Percentiles rank a stretch among this genome's conserved stretches.
These are phyloP conservation scores for Glycine tomentella DNA, from an alignment of 306 rosid species.

Conservation along the genomic window DNA sequence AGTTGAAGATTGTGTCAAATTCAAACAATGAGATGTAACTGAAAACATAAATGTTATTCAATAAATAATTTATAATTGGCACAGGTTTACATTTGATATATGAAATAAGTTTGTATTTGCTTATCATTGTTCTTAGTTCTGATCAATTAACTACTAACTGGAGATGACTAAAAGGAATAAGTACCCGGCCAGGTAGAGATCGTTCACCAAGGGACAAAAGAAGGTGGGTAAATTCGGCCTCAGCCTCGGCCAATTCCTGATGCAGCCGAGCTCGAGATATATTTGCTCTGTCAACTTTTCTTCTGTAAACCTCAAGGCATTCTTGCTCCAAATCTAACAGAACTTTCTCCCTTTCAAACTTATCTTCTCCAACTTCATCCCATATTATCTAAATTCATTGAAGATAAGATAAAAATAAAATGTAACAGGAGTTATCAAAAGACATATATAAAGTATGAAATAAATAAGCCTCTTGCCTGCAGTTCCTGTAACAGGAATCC, in stretches of 20 bases:
- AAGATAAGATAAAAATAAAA: slow-evolving; percentile 22
- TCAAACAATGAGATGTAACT: slow-evolving; percentile 8
- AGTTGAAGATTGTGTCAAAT: not conserved
- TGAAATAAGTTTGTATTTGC: slow-evolving; percentile 16
- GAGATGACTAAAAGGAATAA: slow-evolving; percentile 19
- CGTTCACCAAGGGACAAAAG: slow-evolving; percentile 95
- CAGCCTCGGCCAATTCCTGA: slow-evolving; percentile 95
- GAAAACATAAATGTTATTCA: slow-evolving; percentile 13
- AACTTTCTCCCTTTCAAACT: slow-evolving; percentile 86
- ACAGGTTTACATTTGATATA: slow-evolving; percentile 5
- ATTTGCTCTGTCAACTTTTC: slow-evolving; percentile 89
- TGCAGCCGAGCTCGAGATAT: slow-evolving; percentile 87
- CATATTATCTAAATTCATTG: slow-evolving; percentile 79
- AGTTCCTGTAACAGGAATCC: slow-evolving; percentile 91
- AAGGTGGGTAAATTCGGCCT: slow-evolving; percentile 96
- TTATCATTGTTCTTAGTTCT: slow-evolving; percentile 34
- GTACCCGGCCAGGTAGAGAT: slow-evolving; percentile 94
- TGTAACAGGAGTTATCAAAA: slow-evolving; percentile 31
- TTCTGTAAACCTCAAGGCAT: slow-evolving; percentile 82
- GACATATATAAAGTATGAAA: slow-evolving; percentile 25
- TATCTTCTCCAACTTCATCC: slow-evolving; percentile 98
- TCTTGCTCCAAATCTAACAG: slow-evolving; percentile 90
- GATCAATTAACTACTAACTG: slow-evolving; percentile 39
- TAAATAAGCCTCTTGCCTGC: slow-evolving; percentile 66
- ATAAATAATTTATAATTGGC: not conserved